These are phyloP conservation scores for Lasiodiplodia hormozganensis DNA, from an alignment of 2,329 filamentous ascomycete species.

Conservation along the genomic window DNA sequence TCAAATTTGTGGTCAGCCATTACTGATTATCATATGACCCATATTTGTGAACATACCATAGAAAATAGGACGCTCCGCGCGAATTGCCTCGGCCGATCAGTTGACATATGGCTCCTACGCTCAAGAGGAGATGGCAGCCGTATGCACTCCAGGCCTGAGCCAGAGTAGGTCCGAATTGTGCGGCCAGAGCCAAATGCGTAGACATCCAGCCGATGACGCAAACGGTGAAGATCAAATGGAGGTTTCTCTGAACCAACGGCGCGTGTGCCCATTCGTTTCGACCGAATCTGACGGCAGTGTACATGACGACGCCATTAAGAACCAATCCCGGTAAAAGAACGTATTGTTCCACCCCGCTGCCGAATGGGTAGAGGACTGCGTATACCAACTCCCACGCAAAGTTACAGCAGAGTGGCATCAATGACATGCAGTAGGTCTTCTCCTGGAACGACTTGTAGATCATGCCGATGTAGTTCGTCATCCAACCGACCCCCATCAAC, in stretches of 20 bases:
- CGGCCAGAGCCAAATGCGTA: neutral
- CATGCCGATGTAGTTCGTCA: conserved; percentile 55
- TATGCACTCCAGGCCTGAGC: neutral
- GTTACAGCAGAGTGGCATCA: conserved; percentile 58
- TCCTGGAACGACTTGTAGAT: conserved; percentile 54
- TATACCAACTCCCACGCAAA: conserved; percentile 62
- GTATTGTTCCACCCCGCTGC: conserved; percentile 43
- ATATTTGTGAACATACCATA: neutral
- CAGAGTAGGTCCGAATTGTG: neutral
- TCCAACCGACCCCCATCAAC: conserved; percentile 30
- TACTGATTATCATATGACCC: neutral
- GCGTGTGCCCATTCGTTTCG: conserved; percentile 53
- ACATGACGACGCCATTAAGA: conserved; percentile 58
- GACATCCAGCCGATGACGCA: neutral
- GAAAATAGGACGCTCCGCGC: neutral
- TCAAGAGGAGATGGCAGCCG: neutral
- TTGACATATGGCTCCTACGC: neutral
- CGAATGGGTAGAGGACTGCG: conserved; percentile 44
- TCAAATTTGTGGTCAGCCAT: neutral
- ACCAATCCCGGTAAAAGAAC: conserved; percentile 59
- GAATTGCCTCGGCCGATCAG: neutral
- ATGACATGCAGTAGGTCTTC: conserved; percentile 58
- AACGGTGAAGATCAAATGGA: conserved; percentile 8
- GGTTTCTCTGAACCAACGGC: conserved; percentile 48
- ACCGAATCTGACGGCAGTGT: conserved; percentile 54